Evolutionary conservation across 768 basidiomycete genomes (phyloP).

Genomic region (Sarcodon aspratus): DNA sequence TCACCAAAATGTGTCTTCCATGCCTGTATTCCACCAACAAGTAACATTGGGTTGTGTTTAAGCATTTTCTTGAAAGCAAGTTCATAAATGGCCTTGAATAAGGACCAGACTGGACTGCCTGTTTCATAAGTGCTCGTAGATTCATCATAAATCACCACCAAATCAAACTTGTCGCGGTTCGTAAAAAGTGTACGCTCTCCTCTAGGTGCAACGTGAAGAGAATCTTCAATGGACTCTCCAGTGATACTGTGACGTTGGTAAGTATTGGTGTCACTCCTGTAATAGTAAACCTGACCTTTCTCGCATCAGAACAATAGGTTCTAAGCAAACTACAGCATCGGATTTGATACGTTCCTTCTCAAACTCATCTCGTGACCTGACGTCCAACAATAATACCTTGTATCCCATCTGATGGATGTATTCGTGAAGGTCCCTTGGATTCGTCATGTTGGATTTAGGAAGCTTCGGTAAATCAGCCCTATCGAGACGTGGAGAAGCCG

Average conservation of each 20-base stretch:
- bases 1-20: conserved; percentile 59
- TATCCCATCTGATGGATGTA: conserved; percentile 40
- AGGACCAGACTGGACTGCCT: conserved; percentile 41
- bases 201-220: conserved; percentile 59
- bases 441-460: conserved; percentile 48
- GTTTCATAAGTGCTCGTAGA: conserved; percentile 41
- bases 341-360: conserved; percentile 61
- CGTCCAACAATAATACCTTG: conserved; percentile 70
- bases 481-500: conserved; percentile 11
- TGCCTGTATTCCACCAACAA: conserved; percentile 75
- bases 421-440: conserved; percentile 44
- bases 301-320: conserved; percentile 65
- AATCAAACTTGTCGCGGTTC: conserved; percentile 80
- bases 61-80: conserved; percentile 61
- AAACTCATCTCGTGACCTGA: conserved; percentile 70
- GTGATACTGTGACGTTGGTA: conserved; percentile 37
- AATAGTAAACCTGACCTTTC: conserved; percentile 39
- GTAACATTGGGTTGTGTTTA: conserved; percentile 67
- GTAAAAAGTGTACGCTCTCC: conserved; percentile 65
- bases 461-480: conserved; percentile 31
- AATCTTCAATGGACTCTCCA: conserved; percentile 57
- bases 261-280: neutral
- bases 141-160: conserved; percentile 79
- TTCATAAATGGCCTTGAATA: conserved; percentile 64
- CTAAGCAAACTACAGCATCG: conserved; percentile 69